Conservation (phyloP, 2,329 filamentous ascomycete species). For the Colletotrichum sidae region DNA sequence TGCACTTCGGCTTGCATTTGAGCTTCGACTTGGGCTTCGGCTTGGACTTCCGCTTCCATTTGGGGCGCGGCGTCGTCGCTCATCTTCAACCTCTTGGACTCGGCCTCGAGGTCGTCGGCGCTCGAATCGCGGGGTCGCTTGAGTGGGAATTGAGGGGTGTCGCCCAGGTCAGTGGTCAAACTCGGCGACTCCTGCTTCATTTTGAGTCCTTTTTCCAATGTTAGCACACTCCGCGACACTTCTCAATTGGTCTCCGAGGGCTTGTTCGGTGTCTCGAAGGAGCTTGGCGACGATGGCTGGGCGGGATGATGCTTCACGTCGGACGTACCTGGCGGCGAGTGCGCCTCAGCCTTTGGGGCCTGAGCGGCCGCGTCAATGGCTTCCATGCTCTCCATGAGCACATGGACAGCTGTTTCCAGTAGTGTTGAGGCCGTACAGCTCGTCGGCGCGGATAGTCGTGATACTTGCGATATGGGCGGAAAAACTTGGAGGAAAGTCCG, state of each 20-base stretch:
- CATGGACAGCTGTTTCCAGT: conserved; percentile 25
- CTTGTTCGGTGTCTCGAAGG: conserved; percentile 32
- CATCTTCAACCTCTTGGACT: conserved; percentile 44
- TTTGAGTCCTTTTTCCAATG: conserved; percentile 41
- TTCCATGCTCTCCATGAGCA: conserved; percentile 43
- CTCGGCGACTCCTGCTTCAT: conserved; percentile 53
- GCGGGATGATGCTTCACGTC: background rate
- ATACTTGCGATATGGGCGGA: conserved; percentile 43
- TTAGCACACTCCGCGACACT: conserved; percentile 41
- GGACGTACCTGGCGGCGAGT: conserved; percentile 51
- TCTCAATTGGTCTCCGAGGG: conserved; percentile 13
- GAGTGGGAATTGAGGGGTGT: conserved; percentile 49
- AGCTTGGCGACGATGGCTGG: conserved; percentile 20
- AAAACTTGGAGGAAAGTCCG: conserved; percentile 54
- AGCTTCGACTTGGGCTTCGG: too few relatives aligned
- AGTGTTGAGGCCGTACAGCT: conserved; percentile 21
- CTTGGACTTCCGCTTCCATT: too few relatives aligned
- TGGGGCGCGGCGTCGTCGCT: conserved; percentile 17
- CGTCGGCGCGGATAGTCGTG: conserved; percentile 25
- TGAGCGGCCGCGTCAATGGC: conserved; percentile 56
- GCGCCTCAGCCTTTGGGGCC: conserved; percentile 48
- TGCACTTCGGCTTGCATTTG: background rate
- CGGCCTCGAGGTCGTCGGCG: conserved; percentile 44
- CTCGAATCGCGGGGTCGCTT: conserved; percentile 52
- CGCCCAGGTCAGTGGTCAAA: conserved; percentile 45